Base-by-base conservation (phyloP, 768 basidiomycete species). In the Termitomyces bulborhizus region DNA sequence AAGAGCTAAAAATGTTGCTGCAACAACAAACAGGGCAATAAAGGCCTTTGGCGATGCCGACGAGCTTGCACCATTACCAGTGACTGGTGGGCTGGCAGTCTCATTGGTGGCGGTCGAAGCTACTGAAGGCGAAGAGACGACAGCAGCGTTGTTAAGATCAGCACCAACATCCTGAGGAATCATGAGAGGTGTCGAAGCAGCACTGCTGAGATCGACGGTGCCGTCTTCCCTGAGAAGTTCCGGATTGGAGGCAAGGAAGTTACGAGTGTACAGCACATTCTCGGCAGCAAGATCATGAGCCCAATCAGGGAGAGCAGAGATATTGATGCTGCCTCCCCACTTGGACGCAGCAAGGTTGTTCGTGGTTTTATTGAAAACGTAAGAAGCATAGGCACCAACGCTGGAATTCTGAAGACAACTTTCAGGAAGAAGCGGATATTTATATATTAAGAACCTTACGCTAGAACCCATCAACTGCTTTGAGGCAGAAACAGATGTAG, bases 291-390 rank as follows among this genome's bases (percentile, higher is more conserved):
- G 63, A 13, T 66, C 57, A 54, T 81, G 76, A 5, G 83, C 68
- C 84, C 81, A 85, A 0, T 64, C 65, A 45, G 84, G 84, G 62
- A 90, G 69, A 43, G 57, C 41, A 37, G 70, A 65, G 63, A 89
- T 70, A 68, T 88, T 81, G 39, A 87, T 78, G 76, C 71, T 80
- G 53, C 68, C 66, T 55, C 86, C 88, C 88, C 88, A 89, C 42
- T 60, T 69, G 15, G 78, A 66, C 29, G 82, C 86, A 53, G 46
- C 55, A 57, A 69, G 46, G 65, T 76, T 83, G 67, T 71, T 71
- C n/a, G 69, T 58, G 34, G 84, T 85, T 62, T 71, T 54, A 57
- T 71, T 76, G 56, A 65, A 63, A 44, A 78, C 74, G 72, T 83
- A 82, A 11, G 78, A 66, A 62, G 73, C 70, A 69, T 84, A 85